Evolutionary conservation across 257 asterid genomes (phyloP), one percentile per base, ranked within the genome.

Genomic region (Solanum pimpinellifolium): DNA sequence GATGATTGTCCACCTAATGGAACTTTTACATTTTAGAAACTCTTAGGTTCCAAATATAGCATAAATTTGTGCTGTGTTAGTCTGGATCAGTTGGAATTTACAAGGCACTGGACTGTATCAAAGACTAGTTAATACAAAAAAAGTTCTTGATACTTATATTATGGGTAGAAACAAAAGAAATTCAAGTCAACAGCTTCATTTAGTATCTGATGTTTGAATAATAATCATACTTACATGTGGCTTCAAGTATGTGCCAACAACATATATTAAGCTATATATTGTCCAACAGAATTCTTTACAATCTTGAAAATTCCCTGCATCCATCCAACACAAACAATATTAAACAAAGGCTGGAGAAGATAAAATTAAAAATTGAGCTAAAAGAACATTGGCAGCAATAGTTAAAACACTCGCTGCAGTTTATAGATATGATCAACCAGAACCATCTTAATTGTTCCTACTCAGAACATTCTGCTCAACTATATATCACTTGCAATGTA

Each of bases 211-310:
- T 18, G 69, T 18, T 27, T 6, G 44, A 49, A 68, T 60, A 69
- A 42, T 12, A 39, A n/a, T 60, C 83, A 86, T 89, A 97, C 99
- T 94, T 92, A 97, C 99, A 87, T 95, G 93, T 86, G 99, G 99
- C 93, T 97, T 97, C 91, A 96, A 87, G 91, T 93, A 95, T 88
- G 99, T 97, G 84, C 99, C 99, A 75, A 96, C 83, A 87, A 91
- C 88, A 93, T 97, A 97, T 44, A 97, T 88, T 85, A 92, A 91
- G 87, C 86, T 92, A 91, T 92, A 93, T 39, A 90, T 10, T 68
- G 93, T 91, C 93, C 92, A 88, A 86, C 92, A 95, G 92, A 94
- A 93, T 25, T 95, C 92, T 90, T 96, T 97, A 94, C 93, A 87
- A 41, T 88, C 96, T 90, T 97, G 98, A 86, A 93, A 74, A 56